Percentiles rank a stretch among this genome's conserved stretches.
These are phyloP conservation scores for Ehretia macrophylla DNA, from an alignment of 257 asterid species.

Conservation along the genomic window DNA sequence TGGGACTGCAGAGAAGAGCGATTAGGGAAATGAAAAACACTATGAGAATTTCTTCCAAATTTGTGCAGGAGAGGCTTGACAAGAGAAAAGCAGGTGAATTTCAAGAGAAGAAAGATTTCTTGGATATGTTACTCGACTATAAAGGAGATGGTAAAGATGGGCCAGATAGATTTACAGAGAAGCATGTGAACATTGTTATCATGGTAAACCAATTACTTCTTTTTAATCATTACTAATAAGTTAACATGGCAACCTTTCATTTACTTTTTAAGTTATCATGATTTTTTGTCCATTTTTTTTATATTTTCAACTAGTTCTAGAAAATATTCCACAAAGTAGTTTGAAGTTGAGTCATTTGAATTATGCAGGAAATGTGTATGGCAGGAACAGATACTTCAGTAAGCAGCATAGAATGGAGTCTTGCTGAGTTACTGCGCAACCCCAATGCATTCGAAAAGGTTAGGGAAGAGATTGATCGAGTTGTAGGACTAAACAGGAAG, in stretches of 20 bases:
- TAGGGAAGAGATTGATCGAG: neutral
- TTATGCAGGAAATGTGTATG: neutral
- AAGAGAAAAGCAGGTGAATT: constrained; percentile 25
- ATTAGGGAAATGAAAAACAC: constrained; percentile 26
- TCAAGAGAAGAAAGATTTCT: constrained; percentile 46
- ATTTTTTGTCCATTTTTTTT: neutral
- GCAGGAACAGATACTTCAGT: neutral
- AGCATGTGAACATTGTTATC: constrained; percentile 31
- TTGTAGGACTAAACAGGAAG: neutral
- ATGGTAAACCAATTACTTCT: constrained; percentile 19
- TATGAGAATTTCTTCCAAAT: constrained; percentile 30
- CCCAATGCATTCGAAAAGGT: neutral
- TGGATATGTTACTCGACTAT: constrained; percentile 55
- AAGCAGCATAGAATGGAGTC: neutral
- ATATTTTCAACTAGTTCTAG: neutral
- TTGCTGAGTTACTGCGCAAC: neutral
- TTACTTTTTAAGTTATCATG: neutral
- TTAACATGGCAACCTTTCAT: too few relatives aligned
- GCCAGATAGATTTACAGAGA: constrained; percentile 38
- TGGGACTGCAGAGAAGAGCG: constrained; percentile 37
- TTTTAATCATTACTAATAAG: too few relatives aligned
- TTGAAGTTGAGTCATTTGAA: too few relatives aligned
- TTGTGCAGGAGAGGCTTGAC: constrained; percentile 43
- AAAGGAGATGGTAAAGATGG: constrained; percentile 62
- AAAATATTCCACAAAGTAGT: too few relatives aligned